Evolutionary conservation across 2,329 filamentous ascomycete species (phyloP).

Genomic region (Colletotrichum noveboracense): DNA sequence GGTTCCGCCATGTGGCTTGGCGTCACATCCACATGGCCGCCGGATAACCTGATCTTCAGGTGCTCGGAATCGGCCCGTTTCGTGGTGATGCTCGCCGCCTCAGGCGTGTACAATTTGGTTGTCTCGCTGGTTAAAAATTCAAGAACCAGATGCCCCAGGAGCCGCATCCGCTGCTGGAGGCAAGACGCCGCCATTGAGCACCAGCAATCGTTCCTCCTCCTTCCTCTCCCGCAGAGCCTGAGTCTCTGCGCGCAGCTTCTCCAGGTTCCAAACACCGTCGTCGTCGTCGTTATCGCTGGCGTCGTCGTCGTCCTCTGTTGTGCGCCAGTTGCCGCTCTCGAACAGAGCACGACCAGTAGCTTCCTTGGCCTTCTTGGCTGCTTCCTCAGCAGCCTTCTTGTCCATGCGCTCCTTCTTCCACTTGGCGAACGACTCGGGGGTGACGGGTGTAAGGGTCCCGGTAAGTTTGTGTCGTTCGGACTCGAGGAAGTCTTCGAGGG

Average conservation of each 20-base stretch:
- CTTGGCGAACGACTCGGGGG: slow-evolving; percentile 87
- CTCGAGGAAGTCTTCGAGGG: slow-evolving; percentile 96
- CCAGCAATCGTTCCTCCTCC: slow-evolving; percentile 72
- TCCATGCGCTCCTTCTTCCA: slow-evolving; percentile 95
- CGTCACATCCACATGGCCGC: slow-evolving; percentile 16
- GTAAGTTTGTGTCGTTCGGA: slow-evolving; percentile 95
- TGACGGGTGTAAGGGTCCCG: slow-evolving; percentile 91
- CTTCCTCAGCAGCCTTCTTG: slow-evolving; percentile 95
- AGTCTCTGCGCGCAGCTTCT: slow-evolving; percentile 84
- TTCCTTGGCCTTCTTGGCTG: slow-evolving; percentile 90
- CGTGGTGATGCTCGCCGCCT: slow-evolving; percentile 15
- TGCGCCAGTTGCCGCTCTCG: slow-evolving; percentile 91
- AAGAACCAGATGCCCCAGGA: slow-evolving; percentile 19
- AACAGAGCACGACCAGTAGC: slow-evolving; percentile 95
- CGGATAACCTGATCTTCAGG: slow-evolving; percentile 19
- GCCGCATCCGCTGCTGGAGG: slow-evolving; percentile 1
- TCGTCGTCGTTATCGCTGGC: slow-evolving; percentile 59
- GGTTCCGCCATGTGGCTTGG: slow-evolving; percentile 15
- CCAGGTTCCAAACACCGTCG: slow-evolving; percentile 74
- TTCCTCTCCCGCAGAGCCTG: slow-evolving; percentile 75
- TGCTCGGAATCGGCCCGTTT: slow-evolving; percentile 25
- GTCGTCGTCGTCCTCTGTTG: slow-evolving; percentile 62
- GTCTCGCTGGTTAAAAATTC: slow-evolving; percentile 1
- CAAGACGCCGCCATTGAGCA: slow-evolving; percentile 26
- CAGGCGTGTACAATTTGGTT: slow-evolving; percentile 13